A percentile compares a stretch with the other conserved stretches of the same genome.
Conservation (phyloP, 345 rosid genomes). For the Excoecaria cochinchinensis region DNA sequence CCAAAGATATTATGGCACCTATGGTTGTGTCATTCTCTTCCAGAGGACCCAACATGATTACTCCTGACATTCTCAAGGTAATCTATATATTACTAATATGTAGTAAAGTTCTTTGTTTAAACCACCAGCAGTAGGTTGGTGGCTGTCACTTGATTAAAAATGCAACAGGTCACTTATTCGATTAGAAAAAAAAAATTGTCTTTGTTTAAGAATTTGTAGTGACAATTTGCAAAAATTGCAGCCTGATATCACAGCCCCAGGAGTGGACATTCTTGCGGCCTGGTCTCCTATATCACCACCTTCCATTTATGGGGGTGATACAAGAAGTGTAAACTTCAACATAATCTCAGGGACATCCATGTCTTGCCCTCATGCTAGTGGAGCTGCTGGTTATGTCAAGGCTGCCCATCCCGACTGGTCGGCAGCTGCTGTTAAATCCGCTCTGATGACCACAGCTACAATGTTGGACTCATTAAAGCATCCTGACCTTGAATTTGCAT, state of each 20-base stretch:
- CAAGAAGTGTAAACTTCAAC: constrained; percentile 23
- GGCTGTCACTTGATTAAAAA: too few relatives aligned
- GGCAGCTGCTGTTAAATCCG: constrained; percentile 26
- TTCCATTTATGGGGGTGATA: not conserved
- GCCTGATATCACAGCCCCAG: constrained; percentile 38
- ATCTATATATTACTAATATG: not conserved
- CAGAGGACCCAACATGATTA: constrained; percentile 24
- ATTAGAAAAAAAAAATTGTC: too few relatives aligned
- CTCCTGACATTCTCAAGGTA: constrained; percentile 34
- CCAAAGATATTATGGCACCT: constrained; percentile 26
- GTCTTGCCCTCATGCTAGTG: constrained; percentile 37
- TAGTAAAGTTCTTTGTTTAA: not conserved
- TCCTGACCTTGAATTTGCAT: constrained; percentile 19
- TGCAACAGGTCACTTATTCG: too few relatives aligned
- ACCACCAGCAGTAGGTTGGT: too few relatives aligned
- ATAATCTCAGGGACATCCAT: constrained; percentile 34
- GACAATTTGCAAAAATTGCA: not conserved
- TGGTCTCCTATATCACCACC: constrained; percentile 30
- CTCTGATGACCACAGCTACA: constrained; percentile 28
- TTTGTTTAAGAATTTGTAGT: too few relatives aligned
- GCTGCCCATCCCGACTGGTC: constrained; percentile 34
- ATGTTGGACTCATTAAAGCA: constrained; percentile 17
- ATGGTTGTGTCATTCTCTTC: constrained; percentile 25
- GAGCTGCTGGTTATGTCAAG: constrained; percentile 36
- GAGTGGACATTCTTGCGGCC: constrained; percentile 34